phyloP scores from a whole-genome alignment of 2,329 filamentous ascomycete genomes.

The Lasiodiplodia sp. region DNA sequence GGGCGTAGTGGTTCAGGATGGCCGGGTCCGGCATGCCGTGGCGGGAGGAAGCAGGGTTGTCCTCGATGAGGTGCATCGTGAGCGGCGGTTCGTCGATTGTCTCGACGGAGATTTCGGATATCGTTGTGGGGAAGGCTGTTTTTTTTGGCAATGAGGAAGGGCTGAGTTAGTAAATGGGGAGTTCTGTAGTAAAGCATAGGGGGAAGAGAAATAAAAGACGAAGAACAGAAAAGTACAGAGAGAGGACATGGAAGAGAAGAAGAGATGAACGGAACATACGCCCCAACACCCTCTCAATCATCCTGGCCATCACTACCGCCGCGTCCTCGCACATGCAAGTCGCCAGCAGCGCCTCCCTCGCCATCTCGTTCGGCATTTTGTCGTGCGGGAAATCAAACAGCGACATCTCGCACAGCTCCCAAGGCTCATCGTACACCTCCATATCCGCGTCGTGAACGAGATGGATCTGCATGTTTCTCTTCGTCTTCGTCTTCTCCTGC shows the following conservation, averaged over 20 bases:
- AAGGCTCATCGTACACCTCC: neutral
- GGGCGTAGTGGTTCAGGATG: neutral
- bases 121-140: neutral
- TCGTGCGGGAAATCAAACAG: neutral
- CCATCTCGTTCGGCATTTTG: no score
- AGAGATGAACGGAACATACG: neutral
- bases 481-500: neutral
- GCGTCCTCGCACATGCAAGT: constrained; percentile 20
- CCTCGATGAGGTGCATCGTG: neutral
- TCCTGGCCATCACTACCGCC: neutral
- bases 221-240: no score
- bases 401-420: neutral
- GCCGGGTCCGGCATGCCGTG: neutral
- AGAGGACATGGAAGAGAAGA: no score
- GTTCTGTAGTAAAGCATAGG: no score
- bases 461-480: neutral
- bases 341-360: neutral
- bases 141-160: neutral
- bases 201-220: no score
- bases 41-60: neutral
- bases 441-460: neutral
- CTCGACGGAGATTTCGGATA: neutral
- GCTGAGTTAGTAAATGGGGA: no score
- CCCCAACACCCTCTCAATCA: neutral
- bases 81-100: neutral